Percentiles rank a stretch among this genome's conserved stretches.
phyloP scores from a whole-genome alignment of 2,329 filamentous ascomycete genomes.

The Hirsutella rhossiliensis region DNA sequence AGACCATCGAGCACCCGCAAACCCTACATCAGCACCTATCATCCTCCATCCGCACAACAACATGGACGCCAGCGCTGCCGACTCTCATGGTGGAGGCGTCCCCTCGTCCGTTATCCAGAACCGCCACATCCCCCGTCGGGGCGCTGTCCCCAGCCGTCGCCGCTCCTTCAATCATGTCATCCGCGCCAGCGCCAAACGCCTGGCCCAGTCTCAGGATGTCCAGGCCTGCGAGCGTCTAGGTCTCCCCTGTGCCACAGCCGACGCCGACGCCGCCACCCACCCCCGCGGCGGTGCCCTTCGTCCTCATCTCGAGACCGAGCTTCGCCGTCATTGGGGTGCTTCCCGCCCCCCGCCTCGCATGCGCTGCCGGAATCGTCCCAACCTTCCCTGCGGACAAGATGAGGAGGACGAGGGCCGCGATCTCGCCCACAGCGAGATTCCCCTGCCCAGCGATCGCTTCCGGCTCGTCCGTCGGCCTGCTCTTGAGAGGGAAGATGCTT shows the following conservation, averaged over 20 bases:
- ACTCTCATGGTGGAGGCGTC: neutral
- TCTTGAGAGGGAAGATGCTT: conserved; percentile 34
- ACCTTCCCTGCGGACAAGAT: conserved; percentile 1
- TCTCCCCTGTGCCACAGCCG: conserved; percentile 6
- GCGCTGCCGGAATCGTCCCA: conserved; percentile 1
- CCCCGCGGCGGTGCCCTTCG: neutral
- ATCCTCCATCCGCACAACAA: no score
- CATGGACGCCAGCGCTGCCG: neutral
- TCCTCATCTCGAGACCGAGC: conserved; percentile 4
- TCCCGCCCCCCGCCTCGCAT: conserved; percentile 1
- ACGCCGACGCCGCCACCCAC: neutral
- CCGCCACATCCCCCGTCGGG: conserved; percentile 2
- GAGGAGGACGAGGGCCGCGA: conserved; percentile 20
- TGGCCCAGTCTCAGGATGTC: conserved; percentile 8
- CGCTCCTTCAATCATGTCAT: conserved; percentile 16
- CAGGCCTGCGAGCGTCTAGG: conserved; percentile 2
- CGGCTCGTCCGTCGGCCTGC: conserved; percentile 24
- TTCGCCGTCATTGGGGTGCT: conserved; percentile 3
- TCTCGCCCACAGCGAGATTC: conserved; percentile 21
- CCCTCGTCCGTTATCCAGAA: conserved; percentile 1
- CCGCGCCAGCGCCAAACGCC: conserved; percentile 19
- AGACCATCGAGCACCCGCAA: neutral
- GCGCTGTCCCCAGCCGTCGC: conserved; percentile 6
- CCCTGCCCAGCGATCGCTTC: conserved; percentile 23
- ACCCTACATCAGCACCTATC: neutral